A percentile compares a stretch with the other conserved stretches of the same genome.
phyloP scores from a whole-genome alignment of 495 filamentous ascomycete species.

The Rusavskia elegans region DNA sequence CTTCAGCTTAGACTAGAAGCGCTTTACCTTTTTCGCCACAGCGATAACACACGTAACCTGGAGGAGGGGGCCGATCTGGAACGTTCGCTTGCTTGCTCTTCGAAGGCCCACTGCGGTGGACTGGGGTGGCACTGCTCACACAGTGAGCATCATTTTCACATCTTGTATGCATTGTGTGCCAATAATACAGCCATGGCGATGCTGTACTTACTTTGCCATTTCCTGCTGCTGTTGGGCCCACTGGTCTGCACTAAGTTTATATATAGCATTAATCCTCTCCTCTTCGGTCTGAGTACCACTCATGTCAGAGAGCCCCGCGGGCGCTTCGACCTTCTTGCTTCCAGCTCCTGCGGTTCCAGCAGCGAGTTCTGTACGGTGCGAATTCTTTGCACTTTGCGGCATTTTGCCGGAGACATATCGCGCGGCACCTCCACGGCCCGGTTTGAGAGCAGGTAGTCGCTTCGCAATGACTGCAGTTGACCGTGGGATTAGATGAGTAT shows the following conservation, averaged over 20 bases:
- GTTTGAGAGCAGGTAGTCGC: constrained; percentile 64
- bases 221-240: constrained; percentile 82
- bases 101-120: constrained; percentile 35
- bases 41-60: constrained; percentile 93
- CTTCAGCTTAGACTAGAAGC: background rate
- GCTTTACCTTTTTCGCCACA: constrained; percentile 74
- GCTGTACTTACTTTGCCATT: constrained; percentile 65
- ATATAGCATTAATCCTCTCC: constrained; percentile 78
- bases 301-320: constrained; percentile 41
- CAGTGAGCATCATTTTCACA: background rate
- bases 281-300: constrained; percentile 71
- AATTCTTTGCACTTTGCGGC: constrained; percentile 75
- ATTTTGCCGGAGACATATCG: constrained; percentile 96
- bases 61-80: constrained; percentile 78
- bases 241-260: constrained; percentile 67
- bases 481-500: constrained; percentile 85
- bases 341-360: constrained; percentile 28
- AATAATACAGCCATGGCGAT: no score
- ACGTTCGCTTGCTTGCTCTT: constrained; percentile 52
- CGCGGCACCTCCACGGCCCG: constrained; percentile 73
- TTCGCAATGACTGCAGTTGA: constrained; percentile 87
- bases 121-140: constrained; percentile 43
- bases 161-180: no score
- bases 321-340: constrained; percentile 21
- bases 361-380: constrained; percentile 52